These are phyloP conservation scores for Colletotrichum limetticola DNA, from an alignment of 2,329 filamentous ascomycete genomes.

Conservation along the genomic window DNA sequence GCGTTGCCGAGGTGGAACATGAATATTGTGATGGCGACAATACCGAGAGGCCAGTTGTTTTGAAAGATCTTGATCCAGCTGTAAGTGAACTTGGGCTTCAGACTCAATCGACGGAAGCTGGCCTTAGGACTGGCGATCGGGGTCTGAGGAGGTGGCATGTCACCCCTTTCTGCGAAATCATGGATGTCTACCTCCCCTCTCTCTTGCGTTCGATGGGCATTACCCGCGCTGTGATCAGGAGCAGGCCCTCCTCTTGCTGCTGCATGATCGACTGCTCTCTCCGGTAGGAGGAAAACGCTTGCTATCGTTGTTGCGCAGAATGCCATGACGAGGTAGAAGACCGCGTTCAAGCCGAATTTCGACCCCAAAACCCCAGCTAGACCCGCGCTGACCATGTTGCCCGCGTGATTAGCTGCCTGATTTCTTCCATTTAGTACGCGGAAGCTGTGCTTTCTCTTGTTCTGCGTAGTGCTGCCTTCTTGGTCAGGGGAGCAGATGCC, in stretches of 20 bases:
- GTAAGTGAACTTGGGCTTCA: neutral
- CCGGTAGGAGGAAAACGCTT: conserved; percentile 12
- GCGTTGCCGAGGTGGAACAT: conserved; percentile 28
- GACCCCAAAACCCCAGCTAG: conserved; percentile 9
- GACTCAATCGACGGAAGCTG: neutral
- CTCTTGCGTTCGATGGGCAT: neutral
- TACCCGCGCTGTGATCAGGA: neutral
- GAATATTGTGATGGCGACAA: conserved; percentile 17
- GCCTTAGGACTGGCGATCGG: neutral
- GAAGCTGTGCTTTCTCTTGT: conserved; percentile 12
- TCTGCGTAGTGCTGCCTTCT: neutral
- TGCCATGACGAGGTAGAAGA: conserved; percentile 27
- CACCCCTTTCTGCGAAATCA: neutral
- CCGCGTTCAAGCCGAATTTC: conserved; percentile 10
- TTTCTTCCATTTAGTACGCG: conserved; percentile 18
- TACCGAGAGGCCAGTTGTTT: conserved; percentile 6
- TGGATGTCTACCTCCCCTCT: neutral
- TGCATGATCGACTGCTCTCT: conserved; percentile 8
- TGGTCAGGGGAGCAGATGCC: conserved; percentile 13
- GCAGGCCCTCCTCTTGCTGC: neutral
- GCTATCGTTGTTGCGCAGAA: conserved; percentile 10
- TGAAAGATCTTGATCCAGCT: neutral
- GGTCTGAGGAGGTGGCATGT: neutral
- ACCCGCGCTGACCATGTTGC: conserved; percentile 29
- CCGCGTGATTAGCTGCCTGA: conserved; percentile 23